phyloP scores from a whole-genome alignment of 208 protist species.

The Crithidia expoeki region DNA sequence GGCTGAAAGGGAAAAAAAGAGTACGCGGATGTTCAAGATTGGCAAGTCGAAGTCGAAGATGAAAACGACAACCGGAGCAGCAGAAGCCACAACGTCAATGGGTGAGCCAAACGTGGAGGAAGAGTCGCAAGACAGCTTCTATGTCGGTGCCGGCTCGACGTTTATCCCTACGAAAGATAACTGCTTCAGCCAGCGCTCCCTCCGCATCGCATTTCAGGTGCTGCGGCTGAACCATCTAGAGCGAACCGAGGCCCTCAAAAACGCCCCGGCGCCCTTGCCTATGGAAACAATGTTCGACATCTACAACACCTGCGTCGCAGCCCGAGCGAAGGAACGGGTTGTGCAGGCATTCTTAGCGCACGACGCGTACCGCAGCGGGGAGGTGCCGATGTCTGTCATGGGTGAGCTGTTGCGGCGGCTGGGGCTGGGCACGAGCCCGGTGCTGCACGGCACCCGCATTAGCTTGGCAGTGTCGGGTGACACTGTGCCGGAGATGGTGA shows the following conservation, averaged over 20 bases:
- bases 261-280: constrained; percentile 36
- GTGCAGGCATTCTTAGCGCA: constrained; percentile 58
- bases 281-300: constrained; percentile 38
- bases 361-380: constrained; percentile 63
- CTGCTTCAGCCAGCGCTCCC: constrained; percentile 49
- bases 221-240: constrained; percentile 47
- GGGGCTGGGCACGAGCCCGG: constrained; percentile 54
- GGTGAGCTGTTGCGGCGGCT: constrained; percentile 49
- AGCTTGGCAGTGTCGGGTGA: constrained; percentile 22
- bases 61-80: background rate
- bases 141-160: background rate
- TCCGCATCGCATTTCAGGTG: constrained; percentile 46
- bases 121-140: background rate
- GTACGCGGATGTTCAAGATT: background rate
- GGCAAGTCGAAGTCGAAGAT: constrained; percentile 2
- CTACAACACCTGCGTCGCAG: constrained; percentile 40
- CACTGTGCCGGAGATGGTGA: constrained; percentile 19
- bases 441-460: constrained; percentile 44
- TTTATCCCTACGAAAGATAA: constrained; percentile 35
- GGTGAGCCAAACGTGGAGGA: constrained; percentile 5
- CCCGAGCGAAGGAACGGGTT: constrained; percentile 46
- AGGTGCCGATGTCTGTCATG: constrained; percentile 56
- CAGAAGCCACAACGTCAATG: background rate
- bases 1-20: background rate
- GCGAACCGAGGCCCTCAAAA: constrained; percentile 35